Evolutionary conservation across 495 filamentous ascomycete genomes (phyloP), one percentile per base, ranked within the genome.

Genomic region (Echria macrotheca): DNA sequence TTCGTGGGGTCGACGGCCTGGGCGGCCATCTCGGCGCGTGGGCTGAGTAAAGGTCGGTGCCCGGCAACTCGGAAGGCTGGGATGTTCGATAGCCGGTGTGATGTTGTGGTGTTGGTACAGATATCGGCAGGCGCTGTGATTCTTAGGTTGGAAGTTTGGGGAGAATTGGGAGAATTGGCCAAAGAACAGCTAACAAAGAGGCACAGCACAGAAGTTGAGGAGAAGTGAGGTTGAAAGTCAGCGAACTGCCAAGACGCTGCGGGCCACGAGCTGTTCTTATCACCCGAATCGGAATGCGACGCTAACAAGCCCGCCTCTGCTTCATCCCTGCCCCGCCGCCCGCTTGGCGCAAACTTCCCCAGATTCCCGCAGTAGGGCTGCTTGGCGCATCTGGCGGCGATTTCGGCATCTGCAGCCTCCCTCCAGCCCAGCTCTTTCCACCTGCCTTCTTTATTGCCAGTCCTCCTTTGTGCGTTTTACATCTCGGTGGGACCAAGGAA

Each of bases 1-100:
- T 73, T 75, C n/a, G 70, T 74, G 39, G 70, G 71, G 59, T 76
- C 73, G 40, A 75, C 65, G 32, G 48, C 11, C 24, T 40, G 25
- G 12, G 61, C 53, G 26, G 64, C 63, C 57, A 66, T 63, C n/a
- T n/a, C n/a, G n/a, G n/a, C n/a, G n/a, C n/a, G n/a, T n/a, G n/a
- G n/a, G n/a, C n/a, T n/a, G n/a, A n/a, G n/a, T n/a, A n/a, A n/a
- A n/a, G n/a, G n/a, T n/a, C n/a, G 9, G 49, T 37, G 26, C n/a
- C 26, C 18, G 21, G 18, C 25, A 32, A 11, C 24, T 31, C 44
- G 29, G 12, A 22, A 25, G 38, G 38, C 22, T 41, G 5, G 44
- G 29, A n/a, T n/a, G n/a, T 22, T 18, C 10, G 31, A 17, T 28
- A 14, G 40, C 12, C 10, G 40, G n/a, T 14, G 22, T 7, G 10